phyloP scores from a whole-genome alignment of 73 alveolate genomes.

The Paramecium tetraurelia region DNA sequence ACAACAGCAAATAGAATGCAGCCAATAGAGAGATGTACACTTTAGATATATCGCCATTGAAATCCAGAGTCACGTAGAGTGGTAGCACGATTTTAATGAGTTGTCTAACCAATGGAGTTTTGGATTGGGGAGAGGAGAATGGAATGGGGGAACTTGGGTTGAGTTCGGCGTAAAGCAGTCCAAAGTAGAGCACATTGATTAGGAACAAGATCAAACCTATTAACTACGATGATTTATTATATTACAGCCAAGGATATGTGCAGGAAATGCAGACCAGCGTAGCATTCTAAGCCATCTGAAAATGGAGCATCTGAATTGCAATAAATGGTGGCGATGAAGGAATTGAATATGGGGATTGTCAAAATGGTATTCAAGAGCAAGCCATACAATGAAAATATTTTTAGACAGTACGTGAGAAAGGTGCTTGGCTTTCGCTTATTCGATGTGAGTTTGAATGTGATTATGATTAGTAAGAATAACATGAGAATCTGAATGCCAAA shows the following conservation, averaged over 20 bases:
- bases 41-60: slow-evolving; percentile 46
- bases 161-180: slow-evolving; percentile 49
- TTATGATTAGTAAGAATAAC: slow-evolving; percentile 5
- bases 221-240: background rate
- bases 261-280: slow-evolving; percentile 43
- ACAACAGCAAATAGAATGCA: background rate
- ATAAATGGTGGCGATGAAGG: slow-evolving; percentile 38
- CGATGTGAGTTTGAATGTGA: background rate
- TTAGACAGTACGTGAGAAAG: slow-evolving; percentile 34
- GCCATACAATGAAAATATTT: slow-evolving; percentile 53
- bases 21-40: slow-evolving; percentile 49
- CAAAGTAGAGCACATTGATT: slow-evolving; percentile 21
- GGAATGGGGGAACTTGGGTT: slow-evolving; percentile 56
- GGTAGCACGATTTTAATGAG: slow-evolving; percentile 41
- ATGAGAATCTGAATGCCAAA: slow-evolving; percentile 40
- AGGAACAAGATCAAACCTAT: slow-evolving; percentile 49
- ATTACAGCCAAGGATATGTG: slow-evolving; percentile 53
- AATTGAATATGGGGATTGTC: slow-evolving; percentile 53
- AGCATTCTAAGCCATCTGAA: slow-evolving; percentile 40
- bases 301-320: slow-evolving; percentile 43
- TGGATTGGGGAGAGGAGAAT: slow-evolving; percentile 54
- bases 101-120: slow-evolving; percentile 41
- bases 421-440: slow-evolving; percentile 51
- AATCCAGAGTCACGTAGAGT: slow-evolving; percentile 49
- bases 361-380: slow-evolving; percentile 47